These are phyloP conservation scores for Phoma herbarum DNA, from an alignment of 2,329 filamentous ascomycete species.

Conservation along the genomic window DNA sequence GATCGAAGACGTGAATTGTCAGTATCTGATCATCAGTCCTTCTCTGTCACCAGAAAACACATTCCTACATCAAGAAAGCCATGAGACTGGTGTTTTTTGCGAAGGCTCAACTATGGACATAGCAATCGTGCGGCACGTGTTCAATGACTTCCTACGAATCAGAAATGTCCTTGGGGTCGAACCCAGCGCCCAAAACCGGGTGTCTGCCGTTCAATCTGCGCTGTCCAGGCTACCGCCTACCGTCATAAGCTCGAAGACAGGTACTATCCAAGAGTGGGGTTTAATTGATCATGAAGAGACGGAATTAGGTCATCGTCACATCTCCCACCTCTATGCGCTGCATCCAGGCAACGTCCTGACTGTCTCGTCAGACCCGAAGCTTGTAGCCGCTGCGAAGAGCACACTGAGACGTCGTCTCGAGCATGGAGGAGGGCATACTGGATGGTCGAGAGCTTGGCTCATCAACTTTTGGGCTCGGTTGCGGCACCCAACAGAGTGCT, in stretches of 20 bases:
- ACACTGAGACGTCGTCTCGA: conserved; percentile 44
- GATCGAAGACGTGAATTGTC: conserved; percentile 35
- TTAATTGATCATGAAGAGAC: conserved; percentile 48
- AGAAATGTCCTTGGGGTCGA: not conserved
- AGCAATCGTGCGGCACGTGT: conserved; percentile 54
- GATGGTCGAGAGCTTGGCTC: conserved; percentile 63
- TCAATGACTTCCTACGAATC: conserved; percentile 43
- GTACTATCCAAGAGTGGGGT: conserved; percentile 42
- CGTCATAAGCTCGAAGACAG: conserved; percentile 38
- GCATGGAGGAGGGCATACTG: conserved; percentile 55
- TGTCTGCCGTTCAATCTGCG: conserved; percentile 8
- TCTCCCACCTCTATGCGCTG: conserved; percentile 61
- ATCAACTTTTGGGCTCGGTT: conserved; percentile 61
- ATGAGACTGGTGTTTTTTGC: conserved; percentile 31
- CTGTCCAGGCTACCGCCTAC: conserved; percentile 24
- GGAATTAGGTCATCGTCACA: conserved; percentile 61
- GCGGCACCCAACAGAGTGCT: conserved; percentile 50
- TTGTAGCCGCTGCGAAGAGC: conserved; percentile 42
- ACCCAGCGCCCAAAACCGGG: not conserved
- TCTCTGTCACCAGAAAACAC: conserved; percentile 54
- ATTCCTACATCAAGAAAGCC: conserved; percentile 36
- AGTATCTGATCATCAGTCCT: conserved; percentile 46
- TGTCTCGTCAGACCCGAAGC: conserved; percentile 42
- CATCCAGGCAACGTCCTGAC: conserved; percentile 57
- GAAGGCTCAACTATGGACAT: conserved; percentile 57